A percentile compares a stretch with the other conserved stretches of the same genome.
phyloP scores from a whole-genome alignment of 192 early-diverging fungal genomes.

The Coemansia sp. region DNA sequence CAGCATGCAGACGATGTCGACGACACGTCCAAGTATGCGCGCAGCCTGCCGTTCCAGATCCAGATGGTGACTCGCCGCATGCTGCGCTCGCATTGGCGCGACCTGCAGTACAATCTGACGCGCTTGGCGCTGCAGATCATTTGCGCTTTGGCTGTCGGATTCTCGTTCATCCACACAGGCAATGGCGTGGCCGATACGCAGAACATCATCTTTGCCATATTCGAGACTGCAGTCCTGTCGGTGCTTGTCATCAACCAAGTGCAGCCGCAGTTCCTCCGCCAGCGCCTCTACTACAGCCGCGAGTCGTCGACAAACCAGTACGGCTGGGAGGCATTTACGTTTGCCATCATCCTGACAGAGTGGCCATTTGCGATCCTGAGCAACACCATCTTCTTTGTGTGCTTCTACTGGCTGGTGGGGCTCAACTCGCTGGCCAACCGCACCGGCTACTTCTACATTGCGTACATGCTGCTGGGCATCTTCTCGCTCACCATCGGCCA shows the following conservation, averaged over 20 bases:
- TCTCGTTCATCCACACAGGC: constrained; percentile 72
- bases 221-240: constrained; percentile 69
- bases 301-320: constrained; percentile 67
- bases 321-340: constrained; percentile 64
- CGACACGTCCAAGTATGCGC: constrained; percentile 54
- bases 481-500: constrained; percentile 63
- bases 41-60: constrained; percentile 53
- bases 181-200: constrained; percentile 62
- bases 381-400: constrained; percentile 59
- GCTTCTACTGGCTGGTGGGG: constrained; percentile 67
- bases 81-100: constrained; percentile 70
- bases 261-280: constrained; percentile 66
- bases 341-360: constrained; percentile 64
- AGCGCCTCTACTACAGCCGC: constrained; percentile 69
- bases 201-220: constrained; percentile 73
- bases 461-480: constrained; percentile 57
- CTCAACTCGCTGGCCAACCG: constrained; percentile 57
- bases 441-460: constrained; percentile 64
- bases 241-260: constrained; percentile 71
- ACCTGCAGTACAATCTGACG: constrained; percentile 76
- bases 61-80: constrained; percentile 67
- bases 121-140: constrained; percentile 65
- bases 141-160: constrained; percentile 66
- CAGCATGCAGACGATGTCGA: constrained; percentile 24
- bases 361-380: constrained; percentile 63